Evolutionary conservation across 2,329 filamentous ascomycete species (phyloP).

Genomic region (Chaetomium sp.): DNA sequence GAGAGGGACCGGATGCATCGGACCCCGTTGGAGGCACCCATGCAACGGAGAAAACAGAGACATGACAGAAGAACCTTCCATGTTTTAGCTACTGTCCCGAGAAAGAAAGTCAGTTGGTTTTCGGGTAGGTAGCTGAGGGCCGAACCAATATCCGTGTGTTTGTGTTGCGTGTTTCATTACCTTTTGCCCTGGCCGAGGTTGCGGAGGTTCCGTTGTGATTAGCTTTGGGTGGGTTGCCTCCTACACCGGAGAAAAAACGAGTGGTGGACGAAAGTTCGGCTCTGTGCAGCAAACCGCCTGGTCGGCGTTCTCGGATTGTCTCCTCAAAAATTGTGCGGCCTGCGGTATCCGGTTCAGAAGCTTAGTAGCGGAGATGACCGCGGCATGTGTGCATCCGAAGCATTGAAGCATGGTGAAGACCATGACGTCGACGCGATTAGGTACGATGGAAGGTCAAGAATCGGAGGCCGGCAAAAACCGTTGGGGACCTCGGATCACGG

Average conservation of each 20-base stretch:
- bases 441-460: background rate
- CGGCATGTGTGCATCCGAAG: background rate
- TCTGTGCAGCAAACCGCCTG: background rate
- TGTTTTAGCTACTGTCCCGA: background rate
- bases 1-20: background rate
- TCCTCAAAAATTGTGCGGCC: background rate
- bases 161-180: background rate
- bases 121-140: background rate
- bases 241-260: background rate
- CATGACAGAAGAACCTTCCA: background rate
- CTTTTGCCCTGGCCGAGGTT: background rate
- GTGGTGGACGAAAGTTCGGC: background rate
- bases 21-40: background rate
- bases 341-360: background rate
- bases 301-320: background rate
- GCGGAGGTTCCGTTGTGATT: background rate
- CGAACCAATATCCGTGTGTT: background rate
- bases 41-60: background rate
- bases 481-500: background rate
- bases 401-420: background rate
- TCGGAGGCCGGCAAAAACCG: constrained; percentile 1
- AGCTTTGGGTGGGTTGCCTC: background rate
- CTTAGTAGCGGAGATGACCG: background rate
- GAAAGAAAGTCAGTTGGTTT: background rate
- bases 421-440: background rate